These are phyloP conservation scores for Scedosporium apiospermum DNA, from an alignment of 2,329 filamentous ascomycete species.

Conservation along the genomic window DNA sequence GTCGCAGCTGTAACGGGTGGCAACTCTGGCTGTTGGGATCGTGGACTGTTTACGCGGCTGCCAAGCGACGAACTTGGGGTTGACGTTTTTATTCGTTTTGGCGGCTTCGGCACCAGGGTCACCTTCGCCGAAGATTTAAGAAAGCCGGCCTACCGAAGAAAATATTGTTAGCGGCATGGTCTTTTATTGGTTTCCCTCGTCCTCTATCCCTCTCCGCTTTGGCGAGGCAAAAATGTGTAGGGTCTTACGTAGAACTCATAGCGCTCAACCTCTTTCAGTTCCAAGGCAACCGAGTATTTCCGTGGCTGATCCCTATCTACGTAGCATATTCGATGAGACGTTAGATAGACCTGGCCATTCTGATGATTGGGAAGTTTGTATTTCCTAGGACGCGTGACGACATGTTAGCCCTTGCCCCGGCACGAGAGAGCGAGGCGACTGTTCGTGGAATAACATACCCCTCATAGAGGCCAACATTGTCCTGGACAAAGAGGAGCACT, in stretches of 20 bases:
- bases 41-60: not conserved
- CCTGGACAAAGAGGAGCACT: conserved; percentile 90
- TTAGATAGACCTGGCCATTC: conserved; percentile 92
- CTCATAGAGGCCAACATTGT: conserved; percentile 95
- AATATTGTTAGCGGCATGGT: not conserved
- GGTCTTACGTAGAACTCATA: conserved; percentile 73
- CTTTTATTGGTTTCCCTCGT: not conserved
- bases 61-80: conserved; percentile 1
- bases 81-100: conserved; percentile 42
- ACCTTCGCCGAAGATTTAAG: conserved; percentile 92
- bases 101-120: conserved; percentile 73
- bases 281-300: conserved; percentile 73
- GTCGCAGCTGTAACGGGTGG: conserved; percentile 55
- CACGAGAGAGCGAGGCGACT: not conserved
- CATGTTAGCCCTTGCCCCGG: conserved; percentile 4
- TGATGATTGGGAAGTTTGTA: conserved; percentile 92
- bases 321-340: conserved; percentile 91
- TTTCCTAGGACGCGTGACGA: conserved; percentile 49
- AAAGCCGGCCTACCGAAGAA: conserved; percentile 54
- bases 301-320: conserved; percentile 82
- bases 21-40: conserved; percentile 22
- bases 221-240: conserved; percentile 3
- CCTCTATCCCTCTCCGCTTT: not conserved
- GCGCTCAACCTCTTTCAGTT: conserved; percentile 83
- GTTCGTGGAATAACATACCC: conserved; percentile 51